phyloP scores from a whole-genome alignment of 495 filamentous ascomycete genomes.

The Hypoxylon lenormandii region DNA sequence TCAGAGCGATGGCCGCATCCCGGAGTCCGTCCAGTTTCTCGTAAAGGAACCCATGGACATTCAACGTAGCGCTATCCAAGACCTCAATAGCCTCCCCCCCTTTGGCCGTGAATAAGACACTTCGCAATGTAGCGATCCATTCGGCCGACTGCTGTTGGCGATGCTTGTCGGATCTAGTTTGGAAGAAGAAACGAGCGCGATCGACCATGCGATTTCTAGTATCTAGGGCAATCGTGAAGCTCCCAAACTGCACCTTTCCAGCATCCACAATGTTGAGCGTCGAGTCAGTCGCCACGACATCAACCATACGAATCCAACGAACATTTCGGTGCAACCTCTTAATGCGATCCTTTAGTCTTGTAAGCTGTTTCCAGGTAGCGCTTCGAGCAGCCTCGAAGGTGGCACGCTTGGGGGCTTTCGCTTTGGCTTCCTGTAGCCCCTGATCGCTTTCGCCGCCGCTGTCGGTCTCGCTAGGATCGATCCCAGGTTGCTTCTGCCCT shows the following conservation, averaged over 20 bases:
- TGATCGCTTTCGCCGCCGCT: slow-evolving; percentile 38
- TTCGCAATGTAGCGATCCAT: slow-evolving; percentile 88
- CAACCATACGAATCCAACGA: slow-evolving; percentile 88
- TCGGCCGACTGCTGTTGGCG: slow-evolving; percentile 84
- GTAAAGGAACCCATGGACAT: slow-evolving; percentile 92
- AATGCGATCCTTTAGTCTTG: slow-evolving; percentile 79
- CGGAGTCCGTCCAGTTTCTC: slow-evolving; percentile 86
- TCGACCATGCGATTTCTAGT: slow-evolving; percentile 92
- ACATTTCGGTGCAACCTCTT: slow-evolving; percentile 88
- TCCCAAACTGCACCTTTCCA: slow-evolving; percentile 85
- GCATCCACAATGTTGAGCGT: slow-evolving; percentile 79
- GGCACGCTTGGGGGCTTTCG: slow-evolving; percentile 40
- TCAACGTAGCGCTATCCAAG: slow-evolving; percentile 86
- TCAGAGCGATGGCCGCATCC: slow-evolving; percentile 88
- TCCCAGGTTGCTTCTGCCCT: slow-evolving; percentile 52
- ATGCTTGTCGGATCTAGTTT: slow-evolving; percentile 74
- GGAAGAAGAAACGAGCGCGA: slow-evolving; percentile 87
- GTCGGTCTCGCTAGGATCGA: slow-evolving; percentile 45
- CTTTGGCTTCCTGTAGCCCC: slow-evolving; percentile 22
- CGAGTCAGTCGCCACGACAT: slow-evolving; percentile 86
- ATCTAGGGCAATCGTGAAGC: slow-evolving; percentile 86
- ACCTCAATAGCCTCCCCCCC: slow-evolving; percentile 88
- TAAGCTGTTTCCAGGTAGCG: slow-evolving; percentile 81
- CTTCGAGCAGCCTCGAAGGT: slow-evolving; percentile 62
- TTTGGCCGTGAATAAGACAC: slow-evolving; percentile 86